Base-by-base conservation (phyloP, 768 basidiomycete species). In the Suillus weaverae region DNA sequence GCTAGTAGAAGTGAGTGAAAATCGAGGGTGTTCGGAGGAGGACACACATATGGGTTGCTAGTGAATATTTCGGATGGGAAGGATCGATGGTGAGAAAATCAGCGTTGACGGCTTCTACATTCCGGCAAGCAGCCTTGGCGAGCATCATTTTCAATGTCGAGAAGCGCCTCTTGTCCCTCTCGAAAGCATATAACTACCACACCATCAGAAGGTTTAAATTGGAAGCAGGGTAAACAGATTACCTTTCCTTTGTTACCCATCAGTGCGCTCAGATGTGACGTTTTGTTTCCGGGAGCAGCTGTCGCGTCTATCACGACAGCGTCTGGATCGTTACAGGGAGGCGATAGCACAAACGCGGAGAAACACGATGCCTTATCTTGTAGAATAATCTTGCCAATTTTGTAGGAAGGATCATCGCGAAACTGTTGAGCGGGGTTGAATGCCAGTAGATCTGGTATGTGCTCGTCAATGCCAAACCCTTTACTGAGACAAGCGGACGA, bases 301-400 rank as follows among this genome's bases (percentile, higher is more conserved):
- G 95, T 99, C 14, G 94, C 95, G 76, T 99, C 97, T 46, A 98
- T 91, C 36, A 95, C 92, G 55, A 84, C 80, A 62, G 79, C 76
- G 48, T 81, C 74, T 1, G 72, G 66, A 26, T 85, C 81, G 22
- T 72, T 74, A 2, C 81, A 77, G 13, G 89, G 90, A 50, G 93
- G 91, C 26, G 87, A 84, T n/a, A 99, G 86, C 7, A 98, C 85
- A 64, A 88, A 80, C 0, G 97, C 94, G 20, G 97, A 94, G 75
- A 99, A 95, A 77, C 97, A 99, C 63, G 95, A 97, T 22, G 97
- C 97, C 74, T 99, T 98, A 76, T 99, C 97, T 76, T 99, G 97
- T 7, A 99, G 79, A 66, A 99, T 96, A 39, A 99, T 79, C 64
- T 89, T 92, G 33, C 95, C 95, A 38, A 84, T 79, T 68, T 81